These are phyloP conservation scores for Diaporthe ampelina DNA, from an alignment of 2,329 filamentous ascomycete genomes.

Conservation along the genomic window DNA sequence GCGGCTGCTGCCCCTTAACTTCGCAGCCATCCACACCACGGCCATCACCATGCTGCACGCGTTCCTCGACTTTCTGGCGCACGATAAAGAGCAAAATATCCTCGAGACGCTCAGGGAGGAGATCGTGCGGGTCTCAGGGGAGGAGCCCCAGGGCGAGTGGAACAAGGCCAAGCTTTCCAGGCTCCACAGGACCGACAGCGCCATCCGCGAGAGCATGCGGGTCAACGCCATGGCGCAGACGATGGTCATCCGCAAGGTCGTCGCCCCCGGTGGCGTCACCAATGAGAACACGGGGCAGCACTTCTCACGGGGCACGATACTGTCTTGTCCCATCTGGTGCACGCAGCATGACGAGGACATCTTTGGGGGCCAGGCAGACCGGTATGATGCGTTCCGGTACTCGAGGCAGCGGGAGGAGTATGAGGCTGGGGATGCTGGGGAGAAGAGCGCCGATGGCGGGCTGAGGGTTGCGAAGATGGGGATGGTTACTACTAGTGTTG, in stretches of 20 bases:
- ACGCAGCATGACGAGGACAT: slow-evolving; percentile 62
- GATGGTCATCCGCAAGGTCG: slow-evolving; percentile 61
- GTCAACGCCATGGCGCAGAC: slow-evolving; percentile 62
- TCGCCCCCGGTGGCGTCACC: slow-evolving; percentile 53
- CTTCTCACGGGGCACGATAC: slow-evolving; percentile 20
- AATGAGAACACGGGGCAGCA: slow-evolving; percentile 47
- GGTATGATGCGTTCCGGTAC: slow-evolving; percentile 65
- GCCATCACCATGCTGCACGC: slow-evolving; percentile 63
- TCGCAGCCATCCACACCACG: slow-evolving; percentile 72
- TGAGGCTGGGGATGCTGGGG: slow-evolving; percentile 47
- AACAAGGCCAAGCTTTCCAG: slow-evolving; percentile 59
- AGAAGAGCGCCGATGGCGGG: slow-evolving; percentile 49
- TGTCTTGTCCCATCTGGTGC: slow-evolving; percentile 59
- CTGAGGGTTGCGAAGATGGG: slow-evolving; percentile 58
- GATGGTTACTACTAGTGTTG: slow-evolving; percentile 66
- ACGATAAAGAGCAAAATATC: slow-evolving; percentile 52
- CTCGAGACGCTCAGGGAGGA: slow-evolving; percentile 61
- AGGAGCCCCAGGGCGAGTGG: slow-evolving; percentile 57
- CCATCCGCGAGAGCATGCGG: slow-evolving; percentile 67
- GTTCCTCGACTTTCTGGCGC: slow-evolving; percentile 61
- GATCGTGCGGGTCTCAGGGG: slow-evolving; percentile 52
- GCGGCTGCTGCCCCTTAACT: slow-evolving; percentile 68
- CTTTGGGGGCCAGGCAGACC: slow-evolving; percentile 55
- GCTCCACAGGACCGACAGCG: slow-evolving; percentile 63
- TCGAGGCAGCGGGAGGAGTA: slow-evolving; percentile 57